Percentiles rank a stretch among this genome's conserved stretches.
Conservation (phyloP, 202 grass and related monocot genomes). For the Thinopyrum obtusiflorum region DNA sequence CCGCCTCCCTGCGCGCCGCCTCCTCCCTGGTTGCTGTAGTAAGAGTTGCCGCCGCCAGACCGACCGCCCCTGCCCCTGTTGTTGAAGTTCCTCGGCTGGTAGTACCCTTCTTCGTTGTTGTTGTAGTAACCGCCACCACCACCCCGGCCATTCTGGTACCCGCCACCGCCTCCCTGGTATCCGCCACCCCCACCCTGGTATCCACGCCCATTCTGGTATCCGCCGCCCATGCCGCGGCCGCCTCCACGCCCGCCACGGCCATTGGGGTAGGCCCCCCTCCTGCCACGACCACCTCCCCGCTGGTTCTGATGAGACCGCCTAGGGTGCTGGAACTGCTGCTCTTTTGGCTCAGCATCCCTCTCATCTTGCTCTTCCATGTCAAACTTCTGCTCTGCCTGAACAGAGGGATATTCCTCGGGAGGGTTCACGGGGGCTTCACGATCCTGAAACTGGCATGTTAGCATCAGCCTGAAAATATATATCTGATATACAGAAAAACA, state of each 20-base stretch:
- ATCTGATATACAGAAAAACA: not conserved
- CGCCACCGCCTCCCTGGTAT: slow-evolving; percentile 17
- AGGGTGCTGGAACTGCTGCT: slow-evolving; percentile 42
- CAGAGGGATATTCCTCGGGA: slow-evolving; percentile 26
- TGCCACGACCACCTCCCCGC: slow-evolving; percentile 40
- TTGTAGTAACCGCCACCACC: not conserved
- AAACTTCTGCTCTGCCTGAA: slow-evolving; percentile 47
- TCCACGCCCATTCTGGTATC: slow-evolving; percentile 32
- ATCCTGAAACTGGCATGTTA: slow-evolving; percentile 38
- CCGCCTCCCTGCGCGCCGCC: slow-evolving; percentile 27
- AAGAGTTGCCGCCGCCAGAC: slow-evolving; percentile 33
- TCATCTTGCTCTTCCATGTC: slow-evolving; percentile 40
- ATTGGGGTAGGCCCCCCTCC: slow-evolving; percentile 53
- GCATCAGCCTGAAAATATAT: not conserved
- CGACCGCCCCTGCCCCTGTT: slow-evolving; percentile 50
- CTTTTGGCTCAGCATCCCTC: slow-evolving; percentile 41
- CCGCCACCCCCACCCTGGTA: slow-evolving; percentile 39
- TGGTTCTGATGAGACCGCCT: slow-evolving; percentile 45
- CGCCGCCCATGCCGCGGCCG: slow-evolving; percentile 30
- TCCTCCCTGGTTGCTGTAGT: slow-evolving; percentile 51
- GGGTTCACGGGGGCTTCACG: slow-evolving; percentile 23
- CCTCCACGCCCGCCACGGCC: slow-evolving; percentile 52
- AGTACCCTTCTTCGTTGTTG: slow-evolving; percentile 41
- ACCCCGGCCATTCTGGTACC: slow-evolving; percentile 49
- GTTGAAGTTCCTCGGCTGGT: slow-evolving; percentile 52